Conservation (phyloP, 2,329 filamentous ascomycete genomes). For the Zasmidium angulare region DNA sequence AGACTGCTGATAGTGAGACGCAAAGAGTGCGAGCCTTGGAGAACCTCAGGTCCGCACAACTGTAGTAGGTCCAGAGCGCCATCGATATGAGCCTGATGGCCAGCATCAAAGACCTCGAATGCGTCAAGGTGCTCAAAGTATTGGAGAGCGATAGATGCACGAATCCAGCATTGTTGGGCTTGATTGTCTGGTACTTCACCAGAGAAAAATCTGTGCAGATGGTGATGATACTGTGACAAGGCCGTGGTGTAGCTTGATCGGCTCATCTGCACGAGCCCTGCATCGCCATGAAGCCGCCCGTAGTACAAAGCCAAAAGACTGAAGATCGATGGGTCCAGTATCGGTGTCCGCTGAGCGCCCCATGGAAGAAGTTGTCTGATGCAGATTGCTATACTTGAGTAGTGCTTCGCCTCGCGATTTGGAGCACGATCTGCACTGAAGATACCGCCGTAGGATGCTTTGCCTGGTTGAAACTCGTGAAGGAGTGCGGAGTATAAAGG, state of each 20-base stretch:
- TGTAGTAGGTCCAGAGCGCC: neutral
- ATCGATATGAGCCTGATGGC: neutral
- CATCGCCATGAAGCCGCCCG: conserved; percentile 1
- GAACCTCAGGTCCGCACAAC: no score
- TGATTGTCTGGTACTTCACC: neutral
- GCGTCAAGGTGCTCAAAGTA: neutral
- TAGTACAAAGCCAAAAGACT: neutral
- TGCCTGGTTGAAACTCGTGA: neutral
- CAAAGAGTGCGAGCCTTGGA: no score
- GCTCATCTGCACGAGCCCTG: neutral
- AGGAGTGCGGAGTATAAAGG: neutral
- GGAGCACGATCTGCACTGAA: conserved; percentile 1
- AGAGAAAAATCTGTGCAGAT: neutral
- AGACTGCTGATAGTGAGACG: no score
- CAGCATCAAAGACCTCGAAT: neutral
- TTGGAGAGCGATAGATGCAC: conserved; percentile 1
- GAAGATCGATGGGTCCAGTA: neutral
- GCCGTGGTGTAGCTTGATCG: neutral
- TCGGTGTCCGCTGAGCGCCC: neutral
- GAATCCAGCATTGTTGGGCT: neutral
- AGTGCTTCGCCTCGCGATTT: neutral
- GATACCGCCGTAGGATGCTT: neutral
- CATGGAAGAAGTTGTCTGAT: neutral
- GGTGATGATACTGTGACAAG: neutral
- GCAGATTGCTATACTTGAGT: neutral